A percentile compares a stretch with the other conserved stretches of the same genome.
phyloP scores from a whole-genome alignment of 2,329 filamentous ascomycete genomes.

The Pestalotiopsis sp. region DNA sequence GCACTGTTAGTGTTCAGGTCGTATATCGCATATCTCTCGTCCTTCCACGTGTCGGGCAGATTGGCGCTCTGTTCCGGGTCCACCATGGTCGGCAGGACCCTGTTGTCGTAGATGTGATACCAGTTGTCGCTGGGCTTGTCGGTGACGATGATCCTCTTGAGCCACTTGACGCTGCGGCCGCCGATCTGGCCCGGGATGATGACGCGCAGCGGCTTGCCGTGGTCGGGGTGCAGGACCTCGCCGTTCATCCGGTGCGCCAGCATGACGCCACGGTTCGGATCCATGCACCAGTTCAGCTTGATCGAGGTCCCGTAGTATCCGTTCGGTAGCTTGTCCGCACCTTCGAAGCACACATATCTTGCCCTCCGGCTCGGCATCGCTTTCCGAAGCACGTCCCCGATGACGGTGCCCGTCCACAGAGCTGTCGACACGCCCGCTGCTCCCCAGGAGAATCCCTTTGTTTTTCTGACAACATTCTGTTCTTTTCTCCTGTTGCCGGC shows the following conservation, averaged over 20 bases:
- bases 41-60: conserved; percentile 77
- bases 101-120: conserved; percentile 95
- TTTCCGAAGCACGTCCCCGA: conserved; percentile 69
- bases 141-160: conserved; percentile 79
- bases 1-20: conserved; percentile 88
- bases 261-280: conserved; percentile 81
- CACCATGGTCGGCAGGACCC: conserved; percentile 84
- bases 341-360: conserved; percentile 87
- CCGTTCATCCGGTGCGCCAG: conserved; percentile 92
- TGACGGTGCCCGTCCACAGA: conserved; percentile 80
- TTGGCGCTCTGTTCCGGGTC: conserved; percentile 78
- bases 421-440: conserved; percentile 84
- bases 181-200: conserved; percentile 92
- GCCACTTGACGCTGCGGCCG: conserved; percentile 90
- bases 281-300: conserved; percentile 86
- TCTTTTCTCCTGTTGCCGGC: conserved; percentile 92
- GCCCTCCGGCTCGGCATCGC: conserved; percentile 72
- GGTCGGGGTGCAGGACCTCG: conserved; percentile 76
- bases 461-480: conserved; percentile 87
- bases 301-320: conserved; percentile 87
- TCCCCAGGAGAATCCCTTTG: conserved; percentile 94
- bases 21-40: conserved; percentile 91
- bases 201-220: conserved; percentile 80
- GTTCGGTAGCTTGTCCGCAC: conserved; percentile 85
- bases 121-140: conserved; percentile 83